Base-by-base conservation (phyloP, 768 basidiomycete species). In the Mycena kentingensis region DNA sequence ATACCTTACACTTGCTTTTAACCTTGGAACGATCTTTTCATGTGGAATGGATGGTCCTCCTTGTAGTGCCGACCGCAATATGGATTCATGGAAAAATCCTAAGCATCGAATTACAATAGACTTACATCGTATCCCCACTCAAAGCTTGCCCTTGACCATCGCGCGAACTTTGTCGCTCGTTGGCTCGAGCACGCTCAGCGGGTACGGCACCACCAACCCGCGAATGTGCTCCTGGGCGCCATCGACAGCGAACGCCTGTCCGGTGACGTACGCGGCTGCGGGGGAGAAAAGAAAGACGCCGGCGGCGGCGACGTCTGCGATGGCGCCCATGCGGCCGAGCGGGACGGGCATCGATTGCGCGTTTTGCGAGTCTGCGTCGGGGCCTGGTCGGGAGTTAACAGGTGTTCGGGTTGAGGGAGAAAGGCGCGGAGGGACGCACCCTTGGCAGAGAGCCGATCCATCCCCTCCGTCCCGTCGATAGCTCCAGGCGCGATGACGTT, bases 401-500 rank as follows among this genome's bases (percentile, higher is more conserved):
- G 18, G 22, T 15, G 27, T 31, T 22, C 3, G 28, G 22, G 8
- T 12, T 16, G 16, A 26, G 2, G 5, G 19, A 21, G 18, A 13
- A 8, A 22, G 28, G 37, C 7, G 16, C 13, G 15, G n/a, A 13
- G 37, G 7, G 29, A 19, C 13, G 11, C 38, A n/a, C 5, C 47
- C 56, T 70, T 71, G 32, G 67, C 60, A 6, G 69, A 61, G 27
- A 90, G 77, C n/a, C 87, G 83, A 55, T 79, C 74, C 69, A 79
- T 73, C 48, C 87, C 88, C 67, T 89, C 92, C 1, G 96, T 97
- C 10, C 77, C 83, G 4, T 62, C 79, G 51, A 96, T 95, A 5
- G 90, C 85, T 3, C 94, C 89, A 4, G 92, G 91, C 3, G 90
- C 79, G 60, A 93, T 84, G 41, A 90, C 83, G 61, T 93, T 97